Evolutionary conservation across 345 rosid genomes (phyloP).

Genomic region (Syzygium aromaticum): DNA sequence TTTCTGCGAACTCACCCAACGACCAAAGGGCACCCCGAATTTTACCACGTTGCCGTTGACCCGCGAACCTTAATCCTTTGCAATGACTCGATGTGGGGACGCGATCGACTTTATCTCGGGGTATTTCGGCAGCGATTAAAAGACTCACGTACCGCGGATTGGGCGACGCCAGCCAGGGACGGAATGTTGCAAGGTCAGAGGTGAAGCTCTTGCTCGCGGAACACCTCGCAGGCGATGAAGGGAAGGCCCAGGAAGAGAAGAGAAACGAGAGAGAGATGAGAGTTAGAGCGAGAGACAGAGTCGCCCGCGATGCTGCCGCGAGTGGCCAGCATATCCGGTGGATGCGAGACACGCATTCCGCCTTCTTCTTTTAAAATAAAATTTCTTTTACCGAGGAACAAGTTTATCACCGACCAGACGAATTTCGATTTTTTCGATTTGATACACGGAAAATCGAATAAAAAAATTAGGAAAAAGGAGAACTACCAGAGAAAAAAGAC

Average conservation of each 20-base stretch:
- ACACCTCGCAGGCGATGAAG: background rate
- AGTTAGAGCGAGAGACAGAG: background rate
- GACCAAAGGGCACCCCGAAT: background rate
- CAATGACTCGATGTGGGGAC: background rate
- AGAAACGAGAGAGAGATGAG: background rate
- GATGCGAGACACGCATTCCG: background rate
- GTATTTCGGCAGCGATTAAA: background rate
- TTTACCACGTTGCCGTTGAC: background rate
- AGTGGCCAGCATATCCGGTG: background rate
- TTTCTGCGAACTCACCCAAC: background rate
- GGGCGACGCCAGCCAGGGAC: background rate
- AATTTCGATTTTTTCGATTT: background rate
- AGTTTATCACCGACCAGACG: background rate
- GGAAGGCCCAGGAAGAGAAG: background rate
- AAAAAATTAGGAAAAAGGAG: background rate
- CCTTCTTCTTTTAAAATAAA: background rate
- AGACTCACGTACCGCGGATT: background rate
- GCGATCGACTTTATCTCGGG: background rate
- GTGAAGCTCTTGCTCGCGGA: background rate
- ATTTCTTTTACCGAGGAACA: background rate
- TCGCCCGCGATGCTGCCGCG: background rate
- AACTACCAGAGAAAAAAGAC: background rate
- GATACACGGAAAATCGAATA: background rate
- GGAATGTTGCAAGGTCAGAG: background rate
- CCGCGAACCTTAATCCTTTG: background rate